Evolutionary conservation across 176 grass and related monocot species (phyloP).

Genomic region (Ensete glaucum): DNA sequence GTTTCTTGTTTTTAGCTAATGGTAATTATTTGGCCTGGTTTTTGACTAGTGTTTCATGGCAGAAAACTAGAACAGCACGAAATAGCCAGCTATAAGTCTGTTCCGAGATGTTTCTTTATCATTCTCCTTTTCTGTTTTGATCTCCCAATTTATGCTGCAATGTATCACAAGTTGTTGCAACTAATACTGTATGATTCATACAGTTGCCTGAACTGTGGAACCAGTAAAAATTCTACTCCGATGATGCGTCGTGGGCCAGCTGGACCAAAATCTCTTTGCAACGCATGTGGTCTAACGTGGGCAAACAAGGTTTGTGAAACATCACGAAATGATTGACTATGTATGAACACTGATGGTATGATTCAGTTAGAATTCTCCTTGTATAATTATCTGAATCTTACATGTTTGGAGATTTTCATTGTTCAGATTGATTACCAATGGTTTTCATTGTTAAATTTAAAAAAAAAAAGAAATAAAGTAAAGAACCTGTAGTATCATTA

Average conservation of each 20-base stretch:
- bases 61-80: background rate
- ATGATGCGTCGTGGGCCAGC: constrained; percentile 43
- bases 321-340: background rate
- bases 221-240: constrained; percentile 28
- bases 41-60: background rate
- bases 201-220: constrained; percentile 36
- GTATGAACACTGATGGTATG: no score
- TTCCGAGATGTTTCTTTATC: background rate
- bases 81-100: no score
- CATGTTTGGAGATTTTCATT: background rate
- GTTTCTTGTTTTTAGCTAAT: background rate
- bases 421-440: no score
- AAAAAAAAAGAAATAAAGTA: no score
- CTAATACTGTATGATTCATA: background rate
- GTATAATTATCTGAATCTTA: no score
- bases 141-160: background rate
- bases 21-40: background rate
- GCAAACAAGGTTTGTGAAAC: constrained; percentile 20
- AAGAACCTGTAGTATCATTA: no score
- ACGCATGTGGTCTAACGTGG: constrained; percentile 41
- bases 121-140: background rate
- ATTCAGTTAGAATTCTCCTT: no score
- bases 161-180: background rate
- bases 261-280: constrained; percentile 34
- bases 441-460: no score